These are phyloP conservation scores for Talaromyces ruber DNA, from an alignment of 495 filamentous ascomycete species.

Conservation along the genomic window DNA sequence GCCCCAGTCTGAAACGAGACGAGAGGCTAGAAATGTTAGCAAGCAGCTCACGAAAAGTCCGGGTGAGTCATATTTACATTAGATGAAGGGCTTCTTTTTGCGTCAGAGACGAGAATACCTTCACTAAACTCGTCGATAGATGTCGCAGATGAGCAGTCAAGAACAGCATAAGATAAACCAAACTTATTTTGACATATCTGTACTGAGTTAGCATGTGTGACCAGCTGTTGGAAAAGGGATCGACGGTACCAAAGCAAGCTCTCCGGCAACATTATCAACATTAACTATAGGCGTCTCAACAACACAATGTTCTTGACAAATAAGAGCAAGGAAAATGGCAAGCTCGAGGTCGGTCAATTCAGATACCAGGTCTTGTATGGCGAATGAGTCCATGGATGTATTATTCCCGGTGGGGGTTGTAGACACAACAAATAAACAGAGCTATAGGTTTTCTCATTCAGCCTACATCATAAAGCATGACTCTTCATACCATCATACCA, in stretches of 20 bases:
- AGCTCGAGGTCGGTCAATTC: conserved; percentile 82
- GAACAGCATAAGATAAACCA: conserved; percentile 52
- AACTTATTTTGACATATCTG: conserved; percentile 65
- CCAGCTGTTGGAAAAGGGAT: conserved; percentile 24
- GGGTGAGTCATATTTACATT: neutral
- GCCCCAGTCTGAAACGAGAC: neutral
- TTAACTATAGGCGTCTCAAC: conserved; percentile 59
- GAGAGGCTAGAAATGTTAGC: neutral
- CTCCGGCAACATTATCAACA: conserved; percentile 56
- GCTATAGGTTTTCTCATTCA: neutral
- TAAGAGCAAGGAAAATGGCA: conserved; percentile 70
- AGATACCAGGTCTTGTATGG: conserved; percentile 56
- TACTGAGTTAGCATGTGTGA: conserved; percentile 13
- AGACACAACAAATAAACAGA: neutral
- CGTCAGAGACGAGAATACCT: conserved; percentile 44
- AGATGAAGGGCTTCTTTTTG: neutral
- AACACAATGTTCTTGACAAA: conserved; percentile 78
- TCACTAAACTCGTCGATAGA: conserved; percentile 73
- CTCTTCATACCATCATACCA: neutral
- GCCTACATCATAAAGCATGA: neutral
- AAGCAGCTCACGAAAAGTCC: neutral
- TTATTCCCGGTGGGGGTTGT: neutral
- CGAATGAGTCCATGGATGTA: conserved; percentile 49
- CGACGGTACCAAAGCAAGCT: conserved; percentile 58
- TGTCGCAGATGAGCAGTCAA: conserved; percentile 64